A percentile compares a stretch with the other conserved stretches of the same genome.
Evolutionary conservation across 2,329 filamentous ascomycete genomes (phyloP).

Genomic region (Venturia asperata): DNA sequence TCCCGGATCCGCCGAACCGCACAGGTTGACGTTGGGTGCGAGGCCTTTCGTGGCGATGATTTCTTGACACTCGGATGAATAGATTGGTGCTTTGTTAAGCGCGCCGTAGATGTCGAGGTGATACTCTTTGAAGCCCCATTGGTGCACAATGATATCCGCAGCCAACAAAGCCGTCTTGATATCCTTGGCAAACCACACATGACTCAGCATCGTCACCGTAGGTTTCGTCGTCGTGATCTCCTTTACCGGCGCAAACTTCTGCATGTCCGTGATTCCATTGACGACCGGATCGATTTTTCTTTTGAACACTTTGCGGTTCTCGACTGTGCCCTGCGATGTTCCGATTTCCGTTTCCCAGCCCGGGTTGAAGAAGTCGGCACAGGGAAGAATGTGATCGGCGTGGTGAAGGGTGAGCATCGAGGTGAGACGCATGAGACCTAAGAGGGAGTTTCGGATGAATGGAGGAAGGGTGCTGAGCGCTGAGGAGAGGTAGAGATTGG

Average conservation of each 20-base stretch:
- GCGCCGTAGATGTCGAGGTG: slow-evolving; percentile 56
- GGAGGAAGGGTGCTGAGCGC: slow-evolving; percentile 37
- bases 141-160: slow-evolving; percentile 58
- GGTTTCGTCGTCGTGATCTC: slow-evolving; percentile 52
- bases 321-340: slow-evolving; percentile 49
- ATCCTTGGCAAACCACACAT: slow-evolving; percentile 54
- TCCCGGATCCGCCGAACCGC: slow-evolving; percentile 49
- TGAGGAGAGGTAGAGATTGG: slow-evolving; percentile 35
- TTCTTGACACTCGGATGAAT: slow-evolving; percentile 53
- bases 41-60: slow-evolving; percentile 51
- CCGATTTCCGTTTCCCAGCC: slow-evolving; percentile 58
- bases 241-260: slow-evolving; percentile 53
- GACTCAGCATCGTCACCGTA: slow-evolving; percentile 59
- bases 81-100: slow-evolving; percentile 55
- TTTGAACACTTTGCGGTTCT: slow-evolving; percentile 50
- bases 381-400: slow-evolving; percentile 54
- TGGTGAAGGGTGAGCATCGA: slow-evolving; percentile 41
- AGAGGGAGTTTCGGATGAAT: slow-evolving; percentile 35
- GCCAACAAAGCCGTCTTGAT: slow-evolving; percentile 58
- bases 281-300: slow-evolving; percentile 59
- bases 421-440: slow-evolving; percentile 36
- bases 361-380: slow-evolving; percentile 56
- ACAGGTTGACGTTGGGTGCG: slow-evolving; percentile 44
- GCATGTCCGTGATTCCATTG: slow-evolving; percentile 59
- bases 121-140: slow-evolving; percentile 60